Base-by-base conservation (phyloP, 2,329 filamentous ascomycete species). In the Cercospora beticola region DNA sequence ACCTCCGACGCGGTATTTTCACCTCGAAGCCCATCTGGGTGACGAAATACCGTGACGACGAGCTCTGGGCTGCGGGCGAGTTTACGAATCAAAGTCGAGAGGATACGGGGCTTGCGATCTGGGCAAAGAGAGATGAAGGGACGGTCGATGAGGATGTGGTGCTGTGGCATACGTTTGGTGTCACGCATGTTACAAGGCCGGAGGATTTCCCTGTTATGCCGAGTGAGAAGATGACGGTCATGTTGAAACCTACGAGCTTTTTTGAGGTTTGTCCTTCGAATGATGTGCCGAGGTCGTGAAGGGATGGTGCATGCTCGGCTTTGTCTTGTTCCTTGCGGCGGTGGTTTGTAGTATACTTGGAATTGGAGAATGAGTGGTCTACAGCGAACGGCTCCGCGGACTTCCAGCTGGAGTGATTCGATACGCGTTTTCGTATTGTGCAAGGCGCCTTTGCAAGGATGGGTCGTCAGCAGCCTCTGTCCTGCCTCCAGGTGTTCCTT, bases 191-290 rank as follows among this genome's bases (percentile, higher is more conserved):
- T 30, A 33, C 52, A 28, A n/a, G 62, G 21, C 46, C 54, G 16
- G 86, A 88, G 76, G 86, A 88, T 73, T 87, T 87, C 77, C 85
- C 85, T 0, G 82, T 88, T 58, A 88, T 88, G 86, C 86, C 86
- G 0, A 83, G 82, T 56, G 86, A 88, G 79, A 83, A 85, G 14
- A 79, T 87, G 65, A 86, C 84, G 74, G 82, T 88, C n/a, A 81
- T 84, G 64, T 77, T 88, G 69, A 85, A 87, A 71, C 86, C 86
- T 0, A 83, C 86, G 10, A 87, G 88, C 73, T 88, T 88, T 79
- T 87, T 87, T 70, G 79, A 82, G 36, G 84, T 82, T 78, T 88
- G 88, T 64, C 86, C 86, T 2, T 86, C 85, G 18, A 76, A 88
- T 5, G 86, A 88, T 81, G 86, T 88, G 6, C 86, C 86, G 36